A percentile compares a stretch with the other conserved stretches of the same genome.
Conservation (phyloP, 75 land plant species). For the Larix kaempferi region DNA sequence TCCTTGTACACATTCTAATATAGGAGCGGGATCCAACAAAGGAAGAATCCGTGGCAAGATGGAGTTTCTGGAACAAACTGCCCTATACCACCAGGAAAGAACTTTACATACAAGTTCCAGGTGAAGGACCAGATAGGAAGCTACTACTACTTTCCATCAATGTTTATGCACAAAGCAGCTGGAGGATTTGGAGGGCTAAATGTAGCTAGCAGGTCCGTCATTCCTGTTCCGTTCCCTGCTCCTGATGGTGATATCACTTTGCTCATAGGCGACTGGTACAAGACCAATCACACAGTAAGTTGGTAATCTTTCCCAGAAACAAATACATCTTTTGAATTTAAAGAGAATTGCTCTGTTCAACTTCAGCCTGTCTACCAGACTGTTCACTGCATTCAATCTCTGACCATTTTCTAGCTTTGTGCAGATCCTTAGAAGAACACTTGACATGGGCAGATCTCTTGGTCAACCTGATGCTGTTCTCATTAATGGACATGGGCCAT, state of each 20-base stretch:
- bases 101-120: conserved; percentile 48
- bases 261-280: conserved; percentile 51
- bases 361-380: background rate
- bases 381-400: background rate
- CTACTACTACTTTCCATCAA: conserved; percentile 54
- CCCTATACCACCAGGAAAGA: conserved; percentile 46
- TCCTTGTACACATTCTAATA: too few relatives aligned
- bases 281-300: conserved; percentile 38
- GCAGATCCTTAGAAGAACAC: conserved; percentile 18
- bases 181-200: conserved; percentile 53
- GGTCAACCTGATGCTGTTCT: conserved; percentile 41
- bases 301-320: background rate
- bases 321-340: background rate
- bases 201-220: conserved; percentile 31
- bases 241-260: conserved; percentile 43
- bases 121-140: conserved; percentile 59
- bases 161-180: conserved; percentile 43
- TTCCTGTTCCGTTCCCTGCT: conserved; percentile 43
- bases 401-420: background rate
- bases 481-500: conserved; percentile 31
- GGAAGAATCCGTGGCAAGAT: conserved; percentile 55
- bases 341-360: background rate
- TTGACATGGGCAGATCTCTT: conserved; percentile 33
- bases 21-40: conserved; percentile 55
- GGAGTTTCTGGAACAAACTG: conserved; percentile 60